Base-by-base conservation (phyloP, 345 rosid genomes). In the Aethionema arabicum region DNA sequence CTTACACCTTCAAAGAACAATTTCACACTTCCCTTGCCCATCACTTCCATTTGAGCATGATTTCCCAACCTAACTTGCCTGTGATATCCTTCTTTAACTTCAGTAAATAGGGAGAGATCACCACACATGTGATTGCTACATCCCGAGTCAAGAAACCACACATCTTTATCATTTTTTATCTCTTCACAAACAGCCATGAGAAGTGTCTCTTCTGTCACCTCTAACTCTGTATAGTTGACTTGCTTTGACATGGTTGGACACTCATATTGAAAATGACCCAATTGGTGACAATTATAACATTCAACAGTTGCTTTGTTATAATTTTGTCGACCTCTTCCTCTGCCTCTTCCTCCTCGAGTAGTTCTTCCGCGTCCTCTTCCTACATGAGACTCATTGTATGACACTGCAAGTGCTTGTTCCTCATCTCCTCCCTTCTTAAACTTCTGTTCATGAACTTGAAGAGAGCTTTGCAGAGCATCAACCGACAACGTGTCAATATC, bases 371-470 rank as follows among this genome's bases (percentile, higher is more conserved):
- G n/a, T n/a, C n/a, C n/a, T n/a, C n/a, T n/a, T n/a, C 11, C 48
- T 44, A 4, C 48, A 44, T 44, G 16, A 11, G 4, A 11, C 4
- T 11, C 48, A 44, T 44, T 4, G 4, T 4, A 4, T 44, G 48
- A 44, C 48, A 44, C 16, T 44, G 48, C 48, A 44, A 44, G 48
- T 44, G 48, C 16, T 44, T 44, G 48, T 11, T 44, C 48, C 11
- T 44, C 48, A 44, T 11, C n/a, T n/a, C n/a, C n/a, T n/a, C n/a
- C n/a, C n/a, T n/a, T n/a, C n/a, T n/a, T n/a, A n/a, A n/a, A n/a
- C 16, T 44, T 44, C 16, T 4, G 48, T 11, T 5, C 16, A 11
- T 44, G 48, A 4, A 44, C 48, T 4, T 4, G 6, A 44, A 44
- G 48, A 4, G 48, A 44, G 16, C 48, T 44, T 44, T 44, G 48